Evolutionary conservation across 768 basidiomycete species (phyloP).

Genomic region (Amanita phalloides): DNA sequence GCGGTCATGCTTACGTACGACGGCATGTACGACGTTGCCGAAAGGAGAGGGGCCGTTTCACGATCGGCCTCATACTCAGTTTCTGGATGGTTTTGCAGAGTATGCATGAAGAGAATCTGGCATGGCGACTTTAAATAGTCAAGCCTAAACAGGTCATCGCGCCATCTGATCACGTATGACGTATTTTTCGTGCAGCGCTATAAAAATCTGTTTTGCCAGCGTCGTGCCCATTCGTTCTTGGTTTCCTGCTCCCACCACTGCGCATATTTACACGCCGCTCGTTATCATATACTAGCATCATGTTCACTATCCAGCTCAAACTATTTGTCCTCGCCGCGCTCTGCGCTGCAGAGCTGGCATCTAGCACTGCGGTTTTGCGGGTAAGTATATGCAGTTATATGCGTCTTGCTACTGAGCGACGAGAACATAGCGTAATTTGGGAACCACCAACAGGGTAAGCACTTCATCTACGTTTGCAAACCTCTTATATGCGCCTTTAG

Average conservation of each 20-base stretch:
- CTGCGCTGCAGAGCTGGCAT: neutral
- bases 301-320: neutral
- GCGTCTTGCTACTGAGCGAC: neutral
- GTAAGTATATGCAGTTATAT: neutral
- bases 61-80: neutral
- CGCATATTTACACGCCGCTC: neutral
- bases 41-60: neutral
- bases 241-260: neutral
- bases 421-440: neutral
- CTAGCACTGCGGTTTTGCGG: neutral
- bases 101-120: neutral
- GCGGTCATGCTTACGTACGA: neutral
- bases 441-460: neutral
- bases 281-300: neutral
- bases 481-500: slow-evolving; percentile 1
- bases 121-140: neutral
- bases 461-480: neutral
- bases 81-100: neutral
- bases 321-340: neutral
- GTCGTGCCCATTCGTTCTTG: neutral
- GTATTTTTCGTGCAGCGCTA: neutral
- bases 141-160: neutral
- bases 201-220: neutral
- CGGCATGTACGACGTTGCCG: neutral
- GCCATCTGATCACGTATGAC: neutral